Base-by-base conservation (phyloP, 176 grass and related monocot species). In the Ensete glaucum region DNA sequence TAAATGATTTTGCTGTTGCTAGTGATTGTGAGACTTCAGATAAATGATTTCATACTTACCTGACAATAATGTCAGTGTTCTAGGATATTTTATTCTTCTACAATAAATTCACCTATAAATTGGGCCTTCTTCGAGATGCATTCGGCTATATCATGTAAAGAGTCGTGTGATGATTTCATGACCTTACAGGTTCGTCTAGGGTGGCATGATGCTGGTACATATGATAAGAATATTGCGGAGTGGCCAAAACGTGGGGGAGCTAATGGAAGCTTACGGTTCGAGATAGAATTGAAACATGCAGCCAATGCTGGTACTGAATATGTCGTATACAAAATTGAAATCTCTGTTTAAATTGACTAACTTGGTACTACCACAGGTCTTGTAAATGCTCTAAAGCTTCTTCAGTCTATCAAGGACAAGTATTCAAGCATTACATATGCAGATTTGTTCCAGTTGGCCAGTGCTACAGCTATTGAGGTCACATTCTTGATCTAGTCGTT, bases 131-230 rank as follows among this genome's bases (percentile, higher is more conserved):
- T 70, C 43, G 13, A 64, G 16, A 22, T 64, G 60, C 15, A 54
- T 81, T 34, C 70, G 9, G 80, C 64, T 82, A 48, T 48, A 20
- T 74, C 26, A 62, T 73, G 64, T 5, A 60, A 20, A n/a, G 10
- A 10, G 10, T 12, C 5, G 9, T 57, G 43, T 16, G 52, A 13
- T 67, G 52, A 25, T 58, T 27, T 60, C 9, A 69, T 17, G 29
- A 19, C 48, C 29, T 3, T 76, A 64, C 74, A 98, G 95, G 90
- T 98, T 43, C 88, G 95, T 48, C 77, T 98, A 20, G 95, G 95
- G 73, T 94, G 95, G 95, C 95, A 98, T 34, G 95, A 98, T 91
- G 60, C 95, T 49, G 95, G 95, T 67, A 98, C 95, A 4, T 94
- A 91, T 82, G 95, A 98, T 73, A 94, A 82, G 69, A 98, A 87